phyloP scores from a whole-genome alignment of 2,329 filamentous ascomycete genomes.

The Aspergillus sp. region DNA sequence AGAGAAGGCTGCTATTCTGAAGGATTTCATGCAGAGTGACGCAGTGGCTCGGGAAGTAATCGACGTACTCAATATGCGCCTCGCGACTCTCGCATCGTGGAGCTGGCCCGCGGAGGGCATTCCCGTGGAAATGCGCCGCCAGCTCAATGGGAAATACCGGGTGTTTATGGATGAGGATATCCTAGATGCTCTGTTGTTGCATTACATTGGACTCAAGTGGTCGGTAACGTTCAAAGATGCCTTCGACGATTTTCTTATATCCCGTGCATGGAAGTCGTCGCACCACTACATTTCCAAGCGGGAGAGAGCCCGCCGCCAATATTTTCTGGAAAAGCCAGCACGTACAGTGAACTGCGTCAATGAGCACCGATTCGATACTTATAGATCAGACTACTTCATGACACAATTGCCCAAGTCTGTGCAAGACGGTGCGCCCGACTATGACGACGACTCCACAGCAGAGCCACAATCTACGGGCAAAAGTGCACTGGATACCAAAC shows the following conservation, averaged over 20 bases:
- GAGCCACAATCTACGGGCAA: conserved; percentile 17
- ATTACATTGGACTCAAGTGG: conserved; percentile 55
- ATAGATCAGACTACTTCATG: conserved; percentile 52
- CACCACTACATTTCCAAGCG: conserved; percentile 32
- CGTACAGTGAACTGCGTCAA: conserved; percentile 24
- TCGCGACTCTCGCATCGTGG: conserved; percentile 52
- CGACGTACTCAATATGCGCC: conserved; percentile 58
- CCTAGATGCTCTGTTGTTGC: conserved; percentile 54
- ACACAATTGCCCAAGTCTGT: conserved; percentile 50
- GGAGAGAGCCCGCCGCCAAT: conserved; percentile 43
- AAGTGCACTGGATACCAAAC: conserved; percentile 50
- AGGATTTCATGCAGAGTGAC: conserved; percentile 50
- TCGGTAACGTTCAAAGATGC: conserved; percentile 46
- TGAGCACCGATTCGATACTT: conserved; percentile 34
- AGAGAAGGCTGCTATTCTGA: conserved; percentile 50
- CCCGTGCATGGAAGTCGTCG: conserved; percentile 41
- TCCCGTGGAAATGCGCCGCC: conserved; percentile 50
- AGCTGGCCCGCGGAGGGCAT: conserved; percentile 48
- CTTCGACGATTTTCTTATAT: conserved; percentile 37
- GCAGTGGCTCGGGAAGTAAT: conserved; percentile 53
- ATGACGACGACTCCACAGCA: conserved; percentile 37
- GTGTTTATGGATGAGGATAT: conserved; percentile 60
- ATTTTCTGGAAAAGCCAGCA: conserved; percentile 37
- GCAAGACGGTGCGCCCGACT: conserved; percentile 35
- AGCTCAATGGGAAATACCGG: conserved; percentile 58